Evolutionary conservation across 129 eudicot genomes (phyloP).

Genomic region (Scalesia atractyloides): DNA sequence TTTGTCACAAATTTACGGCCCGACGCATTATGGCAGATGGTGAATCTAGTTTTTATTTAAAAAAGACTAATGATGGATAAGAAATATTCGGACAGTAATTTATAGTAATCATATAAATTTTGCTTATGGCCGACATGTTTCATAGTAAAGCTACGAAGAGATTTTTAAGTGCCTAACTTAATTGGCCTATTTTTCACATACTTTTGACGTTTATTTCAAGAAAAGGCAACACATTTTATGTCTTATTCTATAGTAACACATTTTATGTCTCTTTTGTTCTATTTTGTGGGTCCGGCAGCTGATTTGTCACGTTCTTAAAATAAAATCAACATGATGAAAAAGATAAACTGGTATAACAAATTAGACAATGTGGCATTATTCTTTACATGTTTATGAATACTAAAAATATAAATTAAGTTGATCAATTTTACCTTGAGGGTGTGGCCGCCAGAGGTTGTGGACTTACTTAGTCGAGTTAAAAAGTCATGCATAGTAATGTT

Average conservation of each 20-base stretch:
- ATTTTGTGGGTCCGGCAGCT: conserved; percentile 16
- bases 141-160: conserved; percentile 26
- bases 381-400: not conserved
- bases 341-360: not conserved
- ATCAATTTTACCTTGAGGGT: not conserved
- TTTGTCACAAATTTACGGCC: too few relatives aligned
- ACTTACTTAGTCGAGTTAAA: too few relatives aligned
- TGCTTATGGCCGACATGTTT: conserved; percentile 44
- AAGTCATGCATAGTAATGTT: too few relatives aligned
- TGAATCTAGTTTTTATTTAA: not conserved
- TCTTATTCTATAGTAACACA: too few relatives aligned
- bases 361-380: not conserved
- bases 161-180: conserved; percentile 10
- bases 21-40: too few relatives aligned
- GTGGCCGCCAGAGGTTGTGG: too few relatives aligned
- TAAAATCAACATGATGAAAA: not conserved
- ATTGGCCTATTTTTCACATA: conserved; percentile 21
- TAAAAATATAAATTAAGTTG: not conserved
- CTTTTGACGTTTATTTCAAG: conserved; percentile 14
- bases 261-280: not conserved
- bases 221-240: not conserved
- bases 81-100: not conserved
- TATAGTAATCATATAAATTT: not conserved
- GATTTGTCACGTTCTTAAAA: not conserved
- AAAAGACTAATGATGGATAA: not conserved